Evolutionary conservation across 768 basidiomycete species (phyloP), one percentile per base, ranked within the genome.

Genomic region (Hygrocybe punicea): DNA sequence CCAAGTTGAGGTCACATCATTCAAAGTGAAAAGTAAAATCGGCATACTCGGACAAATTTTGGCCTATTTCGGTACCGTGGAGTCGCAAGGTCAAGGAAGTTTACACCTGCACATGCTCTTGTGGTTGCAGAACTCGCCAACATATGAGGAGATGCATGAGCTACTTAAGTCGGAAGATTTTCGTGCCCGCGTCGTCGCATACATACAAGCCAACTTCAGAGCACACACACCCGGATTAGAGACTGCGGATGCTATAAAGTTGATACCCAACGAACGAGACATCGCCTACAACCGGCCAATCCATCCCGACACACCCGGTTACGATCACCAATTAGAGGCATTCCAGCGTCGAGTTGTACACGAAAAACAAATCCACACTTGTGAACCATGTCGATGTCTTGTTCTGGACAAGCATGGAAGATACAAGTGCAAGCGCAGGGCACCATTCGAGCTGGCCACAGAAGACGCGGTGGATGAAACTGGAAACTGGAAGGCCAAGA

Each of bases 31-130:
- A n/a, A 57, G 25, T 23, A 33, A 54, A 4, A 61, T 48, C n/a
- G 77, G 76, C 0, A 58, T 75, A 1, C 60, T 75, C 3, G 74
- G 76, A 0, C 4, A 51, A 2, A 60, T 73, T 1, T 37, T 45
- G 16, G 76, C 70, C 1, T 77, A 75, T 56, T 68, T 73, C 55
- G 76, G 73, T 0, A 60, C 66, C 0, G 72, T 77, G 0, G 77
- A 80, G 62, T 60, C 68, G 1, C 78, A 80, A 60, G 75, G 71
- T 0, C 59, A 73, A 17, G 73, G 71, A 0, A 69, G 66, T 2
- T 61, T 78, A 0, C 78, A 76, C 61, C 57, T 71, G 0, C 75
- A 76, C 57, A 44, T 75, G 16, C 53, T 77, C 0, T 1, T 77
- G 0, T 76, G 71, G 70, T 58, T 76, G 4, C 25, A 56, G 7